A percentile compares a stretch with the other conserved stretches of the same genome.
Conservation (phyloP, 345 rosid species). For the Eucalyptus microcorys region DNA sequence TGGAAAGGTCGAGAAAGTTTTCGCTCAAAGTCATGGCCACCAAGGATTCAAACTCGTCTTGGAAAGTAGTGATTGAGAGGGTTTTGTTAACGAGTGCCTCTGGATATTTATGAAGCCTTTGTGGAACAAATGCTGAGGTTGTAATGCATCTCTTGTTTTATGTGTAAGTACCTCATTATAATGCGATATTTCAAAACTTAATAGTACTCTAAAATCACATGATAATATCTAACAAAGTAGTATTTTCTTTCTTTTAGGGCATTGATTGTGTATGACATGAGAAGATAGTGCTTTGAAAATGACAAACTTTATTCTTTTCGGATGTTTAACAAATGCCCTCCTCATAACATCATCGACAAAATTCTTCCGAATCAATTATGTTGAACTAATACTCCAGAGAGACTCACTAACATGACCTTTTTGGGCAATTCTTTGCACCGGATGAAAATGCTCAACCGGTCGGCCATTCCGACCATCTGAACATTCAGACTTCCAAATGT, state of each 20-base stretch:
- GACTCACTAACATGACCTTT: not conserved
- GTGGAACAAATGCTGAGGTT: not conserved
- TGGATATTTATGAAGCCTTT: not conserved
- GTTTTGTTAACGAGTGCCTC: not conserved
- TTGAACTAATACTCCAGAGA: not conserved
- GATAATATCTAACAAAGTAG: not conserved
- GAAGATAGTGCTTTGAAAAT: not conserved
- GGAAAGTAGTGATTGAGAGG: not conserved
- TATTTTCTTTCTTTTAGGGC: not conserved
- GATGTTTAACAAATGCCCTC: not conserved
- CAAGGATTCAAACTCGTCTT: not conserved
- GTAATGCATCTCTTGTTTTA: not conserved
- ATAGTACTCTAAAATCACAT: not conserved
- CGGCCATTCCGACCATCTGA: not conserved
- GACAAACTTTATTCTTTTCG: not conserved
- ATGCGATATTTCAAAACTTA: not conserved
- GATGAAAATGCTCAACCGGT: not conserved
- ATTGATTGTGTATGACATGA: not conserved
- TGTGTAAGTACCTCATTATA: not conserved
- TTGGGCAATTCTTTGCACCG: not conserved
- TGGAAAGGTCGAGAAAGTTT: not conserved
- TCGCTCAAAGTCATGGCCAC: not conserved
- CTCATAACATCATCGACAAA: not conserved
- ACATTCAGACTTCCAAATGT: not conserved
- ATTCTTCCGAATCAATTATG: not conserved